Conservation (phyloP, 768 basidiomycete species). For the Rubroboletus pulcherrimus region DNA sequence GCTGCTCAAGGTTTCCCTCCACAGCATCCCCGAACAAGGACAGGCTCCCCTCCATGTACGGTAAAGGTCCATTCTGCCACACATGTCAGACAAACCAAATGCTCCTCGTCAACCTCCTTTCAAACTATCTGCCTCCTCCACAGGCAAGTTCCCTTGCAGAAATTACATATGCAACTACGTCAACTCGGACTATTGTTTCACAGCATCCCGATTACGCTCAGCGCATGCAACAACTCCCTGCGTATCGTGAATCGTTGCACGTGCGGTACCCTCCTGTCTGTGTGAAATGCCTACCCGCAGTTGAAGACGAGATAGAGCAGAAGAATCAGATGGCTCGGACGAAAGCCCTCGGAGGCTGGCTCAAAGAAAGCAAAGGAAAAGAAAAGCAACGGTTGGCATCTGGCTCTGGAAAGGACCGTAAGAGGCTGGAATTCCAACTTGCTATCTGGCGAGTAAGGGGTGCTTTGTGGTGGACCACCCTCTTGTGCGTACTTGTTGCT, state of each 20-base stretch:
- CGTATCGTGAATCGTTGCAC: constrained; percentile 73
- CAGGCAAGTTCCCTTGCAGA: constrained; percentile 44
- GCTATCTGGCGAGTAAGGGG: constrained; percentile 70
- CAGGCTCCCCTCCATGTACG: constrained; percentile 58
- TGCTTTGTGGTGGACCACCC: constrained; percentile 54
- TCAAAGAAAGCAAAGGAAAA: constrained; percentile 64
- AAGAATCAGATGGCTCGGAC: constrained; percentile 82
- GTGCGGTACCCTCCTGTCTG: constrained; percentile 88
- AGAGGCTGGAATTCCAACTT: constrained; percentile 47
- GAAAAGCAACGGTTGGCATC: constrained; percentile 50
- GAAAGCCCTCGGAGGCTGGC: constrained; percentile 68
- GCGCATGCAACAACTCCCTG: constrained; percentile 60
- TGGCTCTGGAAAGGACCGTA: constrained; percentile 37
- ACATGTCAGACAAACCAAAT: constrained; percentile 92
- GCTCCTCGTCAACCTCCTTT: constrained; percentile 79
- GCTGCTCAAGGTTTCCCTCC: not conserved
- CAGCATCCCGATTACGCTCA: constrained; percentile 72
- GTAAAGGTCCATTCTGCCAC: constrained; percentile 70
- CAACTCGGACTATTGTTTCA: not conserved
- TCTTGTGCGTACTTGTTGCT: constrained; percentile 39
- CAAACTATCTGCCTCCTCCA: constrained; percentile 83
- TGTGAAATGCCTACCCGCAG: constrained; percentile 64
- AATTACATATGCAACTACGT: not conserved
- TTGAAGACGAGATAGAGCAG: constrained; percentile 75
- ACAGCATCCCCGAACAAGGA: constrained; percentile 68